These are phyloP conservation scores for Solioccasus polychromus DNA, from an alignment of 768 basidiomycete species.

Conservation along the genomic window DNA sequence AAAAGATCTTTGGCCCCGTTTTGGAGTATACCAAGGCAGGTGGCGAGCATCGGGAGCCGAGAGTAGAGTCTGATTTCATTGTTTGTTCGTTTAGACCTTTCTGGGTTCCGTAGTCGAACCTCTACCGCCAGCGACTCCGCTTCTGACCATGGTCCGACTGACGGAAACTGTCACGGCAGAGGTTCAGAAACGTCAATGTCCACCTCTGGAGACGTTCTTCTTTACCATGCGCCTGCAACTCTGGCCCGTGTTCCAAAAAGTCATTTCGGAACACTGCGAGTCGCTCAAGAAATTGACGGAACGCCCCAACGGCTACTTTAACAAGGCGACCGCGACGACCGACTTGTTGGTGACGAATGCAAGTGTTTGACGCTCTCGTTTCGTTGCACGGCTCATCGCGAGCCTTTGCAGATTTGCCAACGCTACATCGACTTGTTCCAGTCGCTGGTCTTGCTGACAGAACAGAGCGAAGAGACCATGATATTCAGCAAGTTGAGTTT, in stretches of 20 bases:
- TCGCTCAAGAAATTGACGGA: constrained; percentile 81
- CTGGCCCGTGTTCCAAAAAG: constrained; percentile 93
- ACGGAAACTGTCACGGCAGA: constrained; percentile 77
- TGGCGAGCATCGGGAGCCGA: constrained; percentile 1
- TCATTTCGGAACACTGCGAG: constrained; percentile 81
- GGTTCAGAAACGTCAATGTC: constrained; percentile 72
- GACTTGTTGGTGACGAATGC: constrained; percentile 66
- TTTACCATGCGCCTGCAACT: constrained; percentile 79
- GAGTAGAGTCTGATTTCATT: background rate
- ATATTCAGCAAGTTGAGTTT: constrained; percentile 85
- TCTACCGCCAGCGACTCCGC: constrained; percentile 66
- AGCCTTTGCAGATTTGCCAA: constrained; percentile 53
- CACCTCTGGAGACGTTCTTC: constrained; percentile 79
- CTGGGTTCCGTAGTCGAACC: constrained; percentile 67
- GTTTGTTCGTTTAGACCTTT: constrained; percentile 51
- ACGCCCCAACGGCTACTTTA: constrained; percentile 61
- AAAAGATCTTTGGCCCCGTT: constrained; percentile 89
- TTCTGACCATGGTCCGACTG: constrained; percentile 89
- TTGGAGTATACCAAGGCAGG: constrained; percentile 79
- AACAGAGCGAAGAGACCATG: constrained; percentile 91
- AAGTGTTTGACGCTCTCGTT: constrained; percentile 20
- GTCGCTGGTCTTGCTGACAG: constrained; percentile 75
- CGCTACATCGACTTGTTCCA: constrained; percentile 82
- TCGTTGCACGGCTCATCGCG: background rate
- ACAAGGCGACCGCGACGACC: constrained; percentile 58